Evolutionary conservation across 208 protist species (phyloP).

Genomic region (Tritrichomonas foetus): DNA sequence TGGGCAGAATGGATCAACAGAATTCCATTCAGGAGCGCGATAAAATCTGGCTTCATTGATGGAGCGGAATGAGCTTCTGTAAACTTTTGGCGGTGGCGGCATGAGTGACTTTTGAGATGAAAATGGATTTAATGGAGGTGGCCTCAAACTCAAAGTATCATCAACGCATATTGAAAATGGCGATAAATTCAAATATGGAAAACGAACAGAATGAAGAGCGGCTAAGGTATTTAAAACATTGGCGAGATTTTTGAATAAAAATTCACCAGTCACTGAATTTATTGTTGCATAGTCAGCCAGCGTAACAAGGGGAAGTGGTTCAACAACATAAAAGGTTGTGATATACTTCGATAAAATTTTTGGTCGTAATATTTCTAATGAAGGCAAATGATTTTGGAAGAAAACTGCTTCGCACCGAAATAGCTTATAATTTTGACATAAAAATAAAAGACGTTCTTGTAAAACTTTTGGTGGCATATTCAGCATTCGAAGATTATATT

Average conservation of each 20-base stretch:
- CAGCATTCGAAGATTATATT: neutral
- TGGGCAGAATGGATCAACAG: neutral
- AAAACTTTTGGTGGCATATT: neutral
- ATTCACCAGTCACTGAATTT: neutral
- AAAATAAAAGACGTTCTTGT: neutral
- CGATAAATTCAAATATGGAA: constrained; percentile 18
- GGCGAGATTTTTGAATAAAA: neutral
- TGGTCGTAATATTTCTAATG: neutral
- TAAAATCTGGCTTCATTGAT: neutral
- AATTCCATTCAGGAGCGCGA: constrained; percentile 13
- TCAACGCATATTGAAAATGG: constrained; percentile 26
- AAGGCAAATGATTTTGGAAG: constrained; percentile 4
- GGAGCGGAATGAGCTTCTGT: neutral
- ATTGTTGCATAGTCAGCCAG: neutral
- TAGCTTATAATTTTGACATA: neutral
- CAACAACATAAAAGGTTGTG: neutral
- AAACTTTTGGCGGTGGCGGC: neutral
- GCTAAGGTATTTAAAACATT: neutral
- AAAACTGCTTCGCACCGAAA: constrained; percentile 14
- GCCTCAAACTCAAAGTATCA: neutral
- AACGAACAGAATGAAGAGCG: neutral
- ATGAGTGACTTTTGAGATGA: neutral
- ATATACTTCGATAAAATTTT: neutral
- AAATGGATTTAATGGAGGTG: neutral
- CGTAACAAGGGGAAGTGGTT: constrained; percentile 5